These are phyloP conservation scores for Penicillium nordicum DNA, from an alignment of 2,329 filamentous ascomycete species.

Conservation along the genomic window DNA sequence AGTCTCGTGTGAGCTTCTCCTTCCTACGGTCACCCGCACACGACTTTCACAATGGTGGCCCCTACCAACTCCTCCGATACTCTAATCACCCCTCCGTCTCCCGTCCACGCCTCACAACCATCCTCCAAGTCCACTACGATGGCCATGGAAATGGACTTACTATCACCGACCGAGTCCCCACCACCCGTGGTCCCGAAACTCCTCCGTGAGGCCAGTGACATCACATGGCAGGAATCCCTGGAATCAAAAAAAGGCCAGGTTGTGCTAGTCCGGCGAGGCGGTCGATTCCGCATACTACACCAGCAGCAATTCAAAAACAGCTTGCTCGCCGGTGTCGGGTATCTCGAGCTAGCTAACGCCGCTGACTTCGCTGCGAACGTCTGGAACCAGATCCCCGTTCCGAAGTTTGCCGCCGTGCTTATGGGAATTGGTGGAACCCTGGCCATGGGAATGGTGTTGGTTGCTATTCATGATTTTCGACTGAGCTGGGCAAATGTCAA, in stretches of 20 bases:
- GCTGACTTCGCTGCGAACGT: slow-evolving; percentile 58
- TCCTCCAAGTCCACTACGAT: neutral
- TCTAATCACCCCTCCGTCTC: slow-evolving; percentile 10
- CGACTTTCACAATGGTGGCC: slow-evolving; percentile 10
- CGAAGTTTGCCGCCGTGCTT: slow-evolving; percentile 47
- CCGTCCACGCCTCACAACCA: neutral
- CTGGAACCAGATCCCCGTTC: slow-evolving; percentile 54
- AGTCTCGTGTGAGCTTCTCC: slow-evolving; percentile 6
- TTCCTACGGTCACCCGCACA: neutral
- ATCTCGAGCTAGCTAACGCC: slow-evolving; percentile 55
- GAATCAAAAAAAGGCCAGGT: slow-evolving; percentile 14
- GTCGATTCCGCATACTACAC: slow-evolving; percentile 17
- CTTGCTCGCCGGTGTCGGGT: slow-evolving; percentile 45
- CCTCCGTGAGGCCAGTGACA: slow-evolving; percentile 20
- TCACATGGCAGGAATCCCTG: slow-evolving; percentile 18
- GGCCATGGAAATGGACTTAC: slow-evolving; percentile 1
- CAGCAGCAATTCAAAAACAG: slow-evolving; percentile 35
- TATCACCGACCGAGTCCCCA: slow-evolving; percentile 1
- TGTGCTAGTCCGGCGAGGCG: slow-evolving; percentile 12
- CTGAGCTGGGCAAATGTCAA: slow-evolving; percentile 48
- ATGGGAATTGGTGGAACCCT: slow-evolving; percentile 54
- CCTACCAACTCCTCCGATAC: slow-evolving; percentile 17
- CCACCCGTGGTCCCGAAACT: slow-evolving; percentile 15
- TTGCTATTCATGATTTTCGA: slow-evolving; percentile 46
- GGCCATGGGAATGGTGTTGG: slow-evolving; percentile 46